Percentiles rank a stretch among this genome's conserved stretches.
Conservation (phyloP, 768 basidiomycete species). For the Suillus luteus region DNA sequence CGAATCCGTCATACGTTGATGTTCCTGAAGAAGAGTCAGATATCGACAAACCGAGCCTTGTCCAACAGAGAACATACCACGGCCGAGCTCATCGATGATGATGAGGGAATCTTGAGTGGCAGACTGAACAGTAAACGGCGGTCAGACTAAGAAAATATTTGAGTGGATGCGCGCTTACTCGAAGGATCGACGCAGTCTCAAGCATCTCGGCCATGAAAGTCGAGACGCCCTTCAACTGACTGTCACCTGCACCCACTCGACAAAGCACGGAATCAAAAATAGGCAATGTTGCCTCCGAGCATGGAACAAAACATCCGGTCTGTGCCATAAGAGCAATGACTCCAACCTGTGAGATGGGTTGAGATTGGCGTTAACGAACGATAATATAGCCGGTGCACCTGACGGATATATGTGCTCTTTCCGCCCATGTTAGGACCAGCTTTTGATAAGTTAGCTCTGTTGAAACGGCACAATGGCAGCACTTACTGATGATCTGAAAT, state of each 20-base stretch:
- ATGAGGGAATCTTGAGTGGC: conserved; percentile 92
- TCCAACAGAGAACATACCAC: conserved; percentile 50
- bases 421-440: conserved; percentile 99
- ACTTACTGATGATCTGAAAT: conserved; percentile 90
- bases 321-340: conserved; percentile 98
- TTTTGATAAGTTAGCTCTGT: conserved; percentile 29
- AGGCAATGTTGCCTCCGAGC: conserved; percentile 80
- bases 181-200: conserved; percentile 93
- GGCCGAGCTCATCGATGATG: conserved; percentile 95
- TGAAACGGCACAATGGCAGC: not conserved
- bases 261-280: conserved; percentile 96
- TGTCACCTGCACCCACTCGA: conserved; percentile 96
- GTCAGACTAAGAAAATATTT: not conserved
- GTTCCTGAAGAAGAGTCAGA: conserved; percentile 58
- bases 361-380: not conserved
- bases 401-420: conserved; percentile 95
- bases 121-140: conserved; percentile 48
- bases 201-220: conserved; percentile 99
- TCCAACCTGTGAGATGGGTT: conserved; percentile 59
- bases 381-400: conserved; percentile 43
- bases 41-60: not conserved
- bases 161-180: conserved; percentile 45
- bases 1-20: conserved; percentile 97
- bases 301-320: conserved; percentile 93
- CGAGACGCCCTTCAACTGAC: conserved; percentile 95